Conservation (phyloP, 331 rosid species). For the Pyracantha coccinea region DNA sequence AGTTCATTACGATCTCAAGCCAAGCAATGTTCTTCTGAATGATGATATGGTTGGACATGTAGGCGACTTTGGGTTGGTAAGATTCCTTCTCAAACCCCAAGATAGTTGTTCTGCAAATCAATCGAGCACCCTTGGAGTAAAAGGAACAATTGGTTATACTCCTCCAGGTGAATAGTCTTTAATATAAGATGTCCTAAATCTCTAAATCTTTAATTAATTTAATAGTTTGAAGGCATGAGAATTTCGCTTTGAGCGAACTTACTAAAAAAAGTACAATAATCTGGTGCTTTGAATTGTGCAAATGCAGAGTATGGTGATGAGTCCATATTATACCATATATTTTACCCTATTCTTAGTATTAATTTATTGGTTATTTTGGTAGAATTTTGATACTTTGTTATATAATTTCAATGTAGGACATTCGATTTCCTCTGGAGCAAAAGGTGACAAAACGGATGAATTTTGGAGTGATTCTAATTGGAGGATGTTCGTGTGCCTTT, state of each 20-base stretch:
- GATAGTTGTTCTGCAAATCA: not conserved
- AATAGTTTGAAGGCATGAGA: not conserved
- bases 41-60: not conserved
- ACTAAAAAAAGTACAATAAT: not conserved
- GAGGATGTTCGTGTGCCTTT: too few species aligned
- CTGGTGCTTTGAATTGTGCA: not conserved
- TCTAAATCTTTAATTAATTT: not conserved
- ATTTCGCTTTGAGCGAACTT: not conserved
- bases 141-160: not conserved
- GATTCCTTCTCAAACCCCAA: not conserved
- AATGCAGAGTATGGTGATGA: slow-evolving; percentile 11
- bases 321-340: too few species aligned
- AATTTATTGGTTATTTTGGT: too few species aligned
- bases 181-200: not conserved
- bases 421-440: too few species aligned
- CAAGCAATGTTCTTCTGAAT: slow-evolving; percentile 5
- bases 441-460: too few species aligned
- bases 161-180: slow-evolving; percentile 4
- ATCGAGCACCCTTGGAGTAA: not conserved
- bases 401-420: too few species aligned
- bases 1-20: slow-evolving; percentile 12
- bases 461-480: too few species aligned
- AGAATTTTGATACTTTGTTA: too few species aligned
- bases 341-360: too few species aligned
- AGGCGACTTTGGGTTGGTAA: slow-evolving; percentile 13